Evolutionary conservation across 225 moss, liverwort and hornwort species (phyloP), one percentile per base, ranked within the genome.

Genomic region (Polytrichum commune): DNA sequence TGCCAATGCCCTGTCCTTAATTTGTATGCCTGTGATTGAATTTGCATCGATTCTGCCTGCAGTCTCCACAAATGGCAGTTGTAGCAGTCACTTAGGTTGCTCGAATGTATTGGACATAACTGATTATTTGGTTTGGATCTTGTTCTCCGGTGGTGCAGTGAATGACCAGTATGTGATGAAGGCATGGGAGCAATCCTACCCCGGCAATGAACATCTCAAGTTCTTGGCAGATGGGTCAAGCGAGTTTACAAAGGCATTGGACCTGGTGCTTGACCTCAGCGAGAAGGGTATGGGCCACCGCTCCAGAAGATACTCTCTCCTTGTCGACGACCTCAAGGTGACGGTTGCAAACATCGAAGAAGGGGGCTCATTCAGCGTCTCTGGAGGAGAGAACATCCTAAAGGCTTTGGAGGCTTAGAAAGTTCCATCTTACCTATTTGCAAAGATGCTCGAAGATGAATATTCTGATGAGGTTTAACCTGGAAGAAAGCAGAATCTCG

Each of bases 101-200:
- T 46, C 13, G 46, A 13, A 32, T 7, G 1, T 16, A 46, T 46
- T 46, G 16, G 46, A 46, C 46, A 13, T 46, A 1, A 16, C 46
- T 46, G 46, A 13, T 46, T 46, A 13, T 46, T 16, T 46, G 46
- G 46, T 46, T 16, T 46, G 46, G 46, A 46, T 46, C 46, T 46
- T 46, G 46, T 46, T 3, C 54, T 55, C 27, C 26, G 19, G 4
- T 67, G 62, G 20, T 68, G 79, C 90, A 94, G 96, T 96, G n/a
- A 96, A 96, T 53, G 96, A 96, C 53, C 90, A 85, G 29, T 93
- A 75, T 4, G 96, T 93, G n/a, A 82, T 96, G 89, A 87, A 87
- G 66, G 85, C 90, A 2, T 96, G 96, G 96, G 82, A 89, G 46
- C 74, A 81, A 1, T 83, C 96, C 0, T 96, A 89, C 25, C 69